Evolutionary conservation across 2,329 filamentous ascomycete species (phyloP).

Genomic region (Fusarium marasasianum): DNA sequence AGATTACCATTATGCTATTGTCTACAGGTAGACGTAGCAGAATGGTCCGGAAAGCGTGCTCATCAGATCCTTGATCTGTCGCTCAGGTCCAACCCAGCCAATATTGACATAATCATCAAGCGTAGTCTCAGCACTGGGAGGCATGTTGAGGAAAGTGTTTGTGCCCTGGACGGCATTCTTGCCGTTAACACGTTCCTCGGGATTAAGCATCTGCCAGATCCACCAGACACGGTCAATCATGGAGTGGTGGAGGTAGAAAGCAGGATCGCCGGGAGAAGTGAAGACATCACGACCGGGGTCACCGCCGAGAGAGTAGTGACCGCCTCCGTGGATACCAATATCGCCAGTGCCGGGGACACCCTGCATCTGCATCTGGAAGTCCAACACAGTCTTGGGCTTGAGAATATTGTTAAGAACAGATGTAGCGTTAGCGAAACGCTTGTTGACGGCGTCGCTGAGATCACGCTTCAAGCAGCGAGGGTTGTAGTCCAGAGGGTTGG

Average conservation of each 20-base stretch:
- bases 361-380: slow-evolving; percentile 59
- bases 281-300: slow-evolving; percentile 55
- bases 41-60: slow-evolving; percentile 48
- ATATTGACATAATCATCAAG: slow-evolving; percentile 43
- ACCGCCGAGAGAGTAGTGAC: slow-evolving; percentile 53
- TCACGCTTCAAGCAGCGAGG: slow-evolving; percentile 55
- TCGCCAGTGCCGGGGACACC: slow-evolving; percentile 41
- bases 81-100: slow-evolving; percentile 35
- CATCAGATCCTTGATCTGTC: slow-evolving; percentile 46
- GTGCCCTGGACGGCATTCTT: slow-evolving; percentile 36
- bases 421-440: slow-evolving; percentile 38
- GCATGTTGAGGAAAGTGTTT: slow-evolving; percentile 40
- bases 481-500: slow-evolving; percentile 50
- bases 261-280: slow-evolving; percentile 51
- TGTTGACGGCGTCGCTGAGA: slow-evolving; percentile 41
- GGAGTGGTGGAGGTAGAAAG: slow-evolving; percentile 48
- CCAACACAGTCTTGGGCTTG: slow-evolving; percentile 47
- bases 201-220: slow-evolving; percentile 46
- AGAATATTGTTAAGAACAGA: slow-evolving; percentile 51
- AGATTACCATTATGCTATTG: not conserved
- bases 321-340: slow-evolving; percentile 49
- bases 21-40: slow-evolving; percentile 47
- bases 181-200: slow-evolving; percentile 35
- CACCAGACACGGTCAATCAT: slow-evolving; percentile 45
- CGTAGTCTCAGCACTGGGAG: slow-evolving; percentile 36